Conservation (phyloP, 768 basidiomycete genomes). For the Naganishia antarctica region DNA sequence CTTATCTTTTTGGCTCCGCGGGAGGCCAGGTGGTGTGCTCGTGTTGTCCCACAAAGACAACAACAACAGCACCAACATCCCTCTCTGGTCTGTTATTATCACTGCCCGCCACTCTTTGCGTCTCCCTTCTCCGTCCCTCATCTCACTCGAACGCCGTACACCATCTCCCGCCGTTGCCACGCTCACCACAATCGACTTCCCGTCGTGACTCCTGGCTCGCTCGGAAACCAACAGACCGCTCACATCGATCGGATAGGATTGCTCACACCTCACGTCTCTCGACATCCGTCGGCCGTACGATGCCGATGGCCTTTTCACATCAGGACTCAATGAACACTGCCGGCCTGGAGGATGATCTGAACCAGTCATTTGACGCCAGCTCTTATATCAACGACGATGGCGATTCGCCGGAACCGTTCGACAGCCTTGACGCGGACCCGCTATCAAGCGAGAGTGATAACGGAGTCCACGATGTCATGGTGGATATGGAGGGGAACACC, state of each 20-base stretch:
- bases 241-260: neutral
- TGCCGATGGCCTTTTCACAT: neutral
- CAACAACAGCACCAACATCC: neutral
- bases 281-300: neutral
- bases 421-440: neutral
- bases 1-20: too few relatives aligned
- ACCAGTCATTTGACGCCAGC: constrained; percentile 15
- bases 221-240: too few relatives aligned
- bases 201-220: neutral
- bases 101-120: neutral
- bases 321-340: constrained; percentile 6
- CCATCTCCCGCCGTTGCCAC: too few relatives aligned
- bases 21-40: too few relatives aligned
- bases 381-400: constrained; percentile 20
- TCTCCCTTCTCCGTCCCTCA: neutral
- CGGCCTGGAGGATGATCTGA: constrained; percentile 9
- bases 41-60: neutral
- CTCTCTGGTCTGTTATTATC: neutral
- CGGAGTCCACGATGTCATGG: constrained; percentile 7
- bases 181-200: too few relatives aligned
- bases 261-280: neutral
- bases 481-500: neutral
- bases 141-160: too few relatives aligned
- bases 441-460: neutral
- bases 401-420: constrained; percentile 12